Base-by-base conservation (phyloP, 441 rosid species). In the Populus hybrid region DNA sequence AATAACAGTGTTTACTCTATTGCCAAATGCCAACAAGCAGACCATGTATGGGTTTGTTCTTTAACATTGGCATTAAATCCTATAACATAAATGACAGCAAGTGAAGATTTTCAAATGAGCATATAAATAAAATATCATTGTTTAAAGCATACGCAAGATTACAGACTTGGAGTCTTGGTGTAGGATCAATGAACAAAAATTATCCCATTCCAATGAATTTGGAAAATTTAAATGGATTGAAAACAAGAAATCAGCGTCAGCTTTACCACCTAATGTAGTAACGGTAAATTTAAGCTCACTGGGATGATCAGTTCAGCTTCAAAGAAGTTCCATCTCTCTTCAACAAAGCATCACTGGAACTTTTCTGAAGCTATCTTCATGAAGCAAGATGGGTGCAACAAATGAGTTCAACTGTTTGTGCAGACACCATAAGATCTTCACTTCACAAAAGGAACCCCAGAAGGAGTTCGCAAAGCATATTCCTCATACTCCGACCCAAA, bases 381-480 rank as follows among this genome's bases (percentile, higher is more conserved):
- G 57, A 72, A 14, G 69, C 65, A 63, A 78, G 70, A 74, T 76
- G 35, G 23, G 36, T 40, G 36, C 35, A 8, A 59, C 12, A 20
- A 5, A 23, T 6, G 36, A 67, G 71, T 21, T 26, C 71, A 40
- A 65, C 46, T 10, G 69, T 69, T 24, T 6, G 72, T 12, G 5
- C 76, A 5, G 34, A 73, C 26, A 32, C 34, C 8, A 70, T 8
- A 8, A 71, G 24, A 67, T 73, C 72, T 24, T 84, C 86, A 95
- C 78, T 86, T 85, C 78, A 93, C 87, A 85, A 88, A 89, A 70
- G 97, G 98, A 77, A 93, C 83, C 40, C 97, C 96, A 42, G 98
- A 91, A 66, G 88, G 90, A 70, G 89, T 90, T 38, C 67, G 79
- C 65, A 20, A 73, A 50, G 92, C 93, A 80, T 89, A 95, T 30